phyloP scores from a whole-genome alignment of 345 rosid species.

The Mercurialis annua region DNA sequence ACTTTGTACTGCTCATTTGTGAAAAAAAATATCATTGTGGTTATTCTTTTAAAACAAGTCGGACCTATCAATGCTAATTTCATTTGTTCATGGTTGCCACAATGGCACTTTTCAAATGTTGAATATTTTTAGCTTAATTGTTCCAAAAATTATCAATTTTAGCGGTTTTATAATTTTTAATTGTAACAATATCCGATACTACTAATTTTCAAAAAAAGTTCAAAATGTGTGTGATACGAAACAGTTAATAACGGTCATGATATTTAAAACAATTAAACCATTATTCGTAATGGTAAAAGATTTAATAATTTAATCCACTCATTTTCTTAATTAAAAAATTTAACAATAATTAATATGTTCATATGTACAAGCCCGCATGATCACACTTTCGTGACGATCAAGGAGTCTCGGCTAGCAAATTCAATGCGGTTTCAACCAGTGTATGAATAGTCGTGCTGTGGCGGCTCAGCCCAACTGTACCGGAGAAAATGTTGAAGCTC shows the following conservation, averaged over 20 bases:
- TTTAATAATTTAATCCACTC: not conserved
- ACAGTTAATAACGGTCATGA: too few relatives aligned
- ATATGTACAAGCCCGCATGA: not conserved
- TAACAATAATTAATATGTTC: not conserved
- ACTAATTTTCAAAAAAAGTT: too few relatives aligned
- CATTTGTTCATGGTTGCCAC: too few relatives aligned
- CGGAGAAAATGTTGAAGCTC: conserved; percentile 75
- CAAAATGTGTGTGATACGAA: too few relatives aligned
- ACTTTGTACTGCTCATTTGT: not conserved
- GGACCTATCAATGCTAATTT: not conserved
- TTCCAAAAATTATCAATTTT: too few relatives aligned
- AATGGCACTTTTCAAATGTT: too few relatives aligned
- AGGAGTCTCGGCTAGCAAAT: not conserved
- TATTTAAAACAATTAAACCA: too few relatives aligned
- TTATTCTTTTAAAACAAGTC: conserved; percentile 15
- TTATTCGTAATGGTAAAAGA: not conserved
- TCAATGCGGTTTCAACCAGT: conserved; percentile 42
- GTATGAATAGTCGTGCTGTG: conserved; percentile 60
- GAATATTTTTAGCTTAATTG: too few relatives aligned
- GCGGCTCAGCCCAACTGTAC: conserved; percentile 63
- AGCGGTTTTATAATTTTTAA: too few relatives aligned
- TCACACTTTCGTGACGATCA: not conserved
- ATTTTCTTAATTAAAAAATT: not conserved
- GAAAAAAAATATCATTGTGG: not conserved
- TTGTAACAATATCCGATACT: too few relatives aligned